A percentile compares a stretch with the other conserved stretches of the same genome.
These are phyloP conservation scores for Hamamelis virginiana DNA, from an alignment of 164 flowering plant species.

Conservation along the genomic window DNA sequence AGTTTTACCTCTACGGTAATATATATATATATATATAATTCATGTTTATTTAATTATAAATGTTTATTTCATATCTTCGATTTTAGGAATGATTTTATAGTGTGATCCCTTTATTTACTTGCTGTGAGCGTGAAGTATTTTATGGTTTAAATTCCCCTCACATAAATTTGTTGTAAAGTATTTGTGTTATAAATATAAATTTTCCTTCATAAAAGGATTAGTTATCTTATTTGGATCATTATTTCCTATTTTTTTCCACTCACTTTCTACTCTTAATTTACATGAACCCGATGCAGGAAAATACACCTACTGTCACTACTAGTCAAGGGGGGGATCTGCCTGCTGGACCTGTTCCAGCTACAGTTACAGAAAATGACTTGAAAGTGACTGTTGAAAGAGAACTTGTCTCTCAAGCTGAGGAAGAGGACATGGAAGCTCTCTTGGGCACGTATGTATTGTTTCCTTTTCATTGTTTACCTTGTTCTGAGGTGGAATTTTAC, in stretches of 20 bases:
- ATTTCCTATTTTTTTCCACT: not conserved
- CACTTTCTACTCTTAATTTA: not conserved
- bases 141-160: too few species aligned
- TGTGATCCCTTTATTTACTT: too few species aligned
- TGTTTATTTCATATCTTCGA: too few species aligned
- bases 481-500: not conserved
- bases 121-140: too few species aligned
- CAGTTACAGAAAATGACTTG: constrained; percentile 62
- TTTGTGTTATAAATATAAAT: too few species aligned
- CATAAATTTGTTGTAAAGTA: too few species aligned
- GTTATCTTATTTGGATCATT: not conserved
- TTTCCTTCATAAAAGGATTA: too few species aligned
- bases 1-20: too few species aligned
- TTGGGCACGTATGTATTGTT: constrained; percentile 72
- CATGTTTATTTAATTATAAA: too few species aligned
- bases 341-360: constrained; percentile 59
- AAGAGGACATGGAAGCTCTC: constrained; percentile 95
- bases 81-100: too few species aligned
- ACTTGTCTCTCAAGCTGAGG: constrained; percentile 90
- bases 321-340: constrained; percentile 43
- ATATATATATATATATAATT: too few species aligned
- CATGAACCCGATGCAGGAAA: constrained; percentile 57
- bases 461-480: constrained; percentile 1
- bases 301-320: constrained; percentile 54
- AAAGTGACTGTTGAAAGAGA: constrained; percentile 88